Percentiles rank a stretch among this genome's conserved stretches.
phyloP scores from a whole-genome alignment of 108 stramenopile genomes.

The Nannochloropsis salina region DNA sequence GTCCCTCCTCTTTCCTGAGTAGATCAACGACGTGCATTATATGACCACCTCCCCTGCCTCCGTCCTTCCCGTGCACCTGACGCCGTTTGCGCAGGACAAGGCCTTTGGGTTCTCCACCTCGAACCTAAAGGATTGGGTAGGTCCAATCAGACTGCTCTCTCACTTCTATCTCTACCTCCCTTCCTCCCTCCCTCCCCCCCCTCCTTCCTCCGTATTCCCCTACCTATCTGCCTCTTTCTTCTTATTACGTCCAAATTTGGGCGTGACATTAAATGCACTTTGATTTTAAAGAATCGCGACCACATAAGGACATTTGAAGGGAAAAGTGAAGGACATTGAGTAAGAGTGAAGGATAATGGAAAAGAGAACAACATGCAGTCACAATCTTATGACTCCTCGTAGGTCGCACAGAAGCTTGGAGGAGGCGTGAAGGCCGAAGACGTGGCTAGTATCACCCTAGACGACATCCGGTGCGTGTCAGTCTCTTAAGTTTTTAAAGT shows the following conservation, averaged over 20 bases:
- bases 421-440: background rate
- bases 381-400: background rate
- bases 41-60: constrained; percentile 19
- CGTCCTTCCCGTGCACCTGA: constrained; percentile 44
- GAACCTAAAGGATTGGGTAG: constrained; percentile 44
- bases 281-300: too few species aligned
- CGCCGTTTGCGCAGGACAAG: constrained; percentile 50
- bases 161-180: too few species aligned
- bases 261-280: too few species aligned
- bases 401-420: constrained; percentile 43
- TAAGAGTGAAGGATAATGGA: background rate
- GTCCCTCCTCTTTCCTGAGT: background rate
- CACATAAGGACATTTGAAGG: background rate
- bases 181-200: too few species aligned
- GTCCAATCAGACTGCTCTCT: background rate
- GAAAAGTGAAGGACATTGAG: background rate
- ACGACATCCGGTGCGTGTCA: constrained; percentile 6
- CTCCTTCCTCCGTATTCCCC: too few species aligned
- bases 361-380: background rate
- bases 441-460: background rate
- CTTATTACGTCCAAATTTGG: too few species aligned
- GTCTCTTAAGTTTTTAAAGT: background rate
- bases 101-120: constrained; percentile 52
- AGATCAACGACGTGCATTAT: constrained; percentile 48
- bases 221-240: too few species aligned